Conservation (phyloP, 495 filamentous ascomycete species). For the Cenococcum geophilum region DNA sequence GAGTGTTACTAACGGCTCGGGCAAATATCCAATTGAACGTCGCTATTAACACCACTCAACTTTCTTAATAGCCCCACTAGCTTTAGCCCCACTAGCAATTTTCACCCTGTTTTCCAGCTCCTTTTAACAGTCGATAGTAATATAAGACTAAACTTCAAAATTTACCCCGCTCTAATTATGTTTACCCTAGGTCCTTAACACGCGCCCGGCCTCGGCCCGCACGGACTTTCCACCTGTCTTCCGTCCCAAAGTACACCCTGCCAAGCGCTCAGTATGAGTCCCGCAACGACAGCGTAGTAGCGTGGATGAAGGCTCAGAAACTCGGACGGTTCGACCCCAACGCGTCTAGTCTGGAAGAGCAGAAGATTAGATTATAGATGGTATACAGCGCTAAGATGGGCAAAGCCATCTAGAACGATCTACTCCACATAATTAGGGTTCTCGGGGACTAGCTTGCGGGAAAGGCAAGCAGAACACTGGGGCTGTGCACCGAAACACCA, state of each 20-base stretch:
- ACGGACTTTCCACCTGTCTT: slow-evolving; percentile 71
- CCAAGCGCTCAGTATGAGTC: slow-evolving; percentile 74
- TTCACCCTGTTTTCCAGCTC: no score
- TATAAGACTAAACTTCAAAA: neutral
- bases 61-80: neutral
- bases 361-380: slow-evolving; percentile 46
- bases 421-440: no score
- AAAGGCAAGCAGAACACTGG: no score
- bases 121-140: neutral
- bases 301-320: slow-evolving; percentile 88
- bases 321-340: slow-evolving; percentile 90
- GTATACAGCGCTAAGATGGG: neutral
- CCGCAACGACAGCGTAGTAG: slow-evolving; percentile 77
- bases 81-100: no score
- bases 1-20: neutral
- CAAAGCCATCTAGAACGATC: neutral
- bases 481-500: no score
- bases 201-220: slow-evolving; percentile 61
- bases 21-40: neutral
- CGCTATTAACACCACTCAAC: neutral
- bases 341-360: slow-evolving; percentile 57
- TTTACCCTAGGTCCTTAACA: slow-evolving; percentile 64
- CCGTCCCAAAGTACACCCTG: slow-evolving; percentile 80
- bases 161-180: slow-evolving; percentile 23
- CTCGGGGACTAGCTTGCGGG: no score